phyloP scores from a whole-genome alignment of 768 basidiomycete genomes.

The Psilocybe azurescens region DNA sequence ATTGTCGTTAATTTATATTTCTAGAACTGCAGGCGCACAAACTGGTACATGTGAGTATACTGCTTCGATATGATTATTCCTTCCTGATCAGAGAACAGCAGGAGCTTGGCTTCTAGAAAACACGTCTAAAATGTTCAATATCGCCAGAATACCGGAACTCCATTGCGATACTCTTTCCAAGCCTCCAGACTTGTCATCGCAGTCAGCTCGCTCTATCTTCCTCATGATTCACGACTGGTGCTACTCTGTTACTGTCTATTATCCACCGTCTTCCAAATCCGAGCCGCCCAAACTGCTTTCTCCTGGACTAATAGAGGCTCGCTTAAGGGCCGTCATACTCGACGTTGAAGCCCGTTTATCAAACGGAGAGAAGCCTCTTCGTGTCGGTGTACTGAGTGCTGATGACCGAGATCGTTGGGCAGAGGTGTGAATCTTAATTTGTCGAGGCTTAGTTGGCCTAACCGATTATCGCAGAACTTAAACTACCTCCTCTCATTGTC shows the following conservation, averaged over 20 bases:
- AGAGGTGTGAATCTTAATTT: conserved; percentile 48
- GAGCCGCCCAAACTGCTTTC: conserved; percentile 34
- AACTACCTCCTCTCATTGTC: conserved; percentile 70
- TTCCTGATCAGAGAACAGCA: conserved; percentile 24
- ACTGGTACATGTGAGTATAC: conserved; percentile 64
- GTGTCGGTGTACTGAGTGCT: conserved; percentile 75
- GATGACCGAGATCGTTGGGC: conserved; percentile 88
- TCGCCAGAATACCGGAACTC: conserved; percentile 73
- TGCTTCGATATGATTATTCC: not conserved
- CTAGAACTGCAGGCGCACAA: conserved; percentile 48
- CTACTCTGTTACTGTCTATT: conserved; percentile 76
- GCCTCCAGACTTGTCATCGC: conserved; percentile 46
- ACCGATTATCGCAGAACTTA: conserved; percentile 62
- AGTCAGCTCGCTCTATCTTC: conserved; percentile 61
- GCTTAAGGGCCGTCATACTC: conserved; percentile 47
- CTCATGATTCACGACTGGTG: conserved; percentile 80
- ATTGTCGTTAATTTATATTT: not conserved
- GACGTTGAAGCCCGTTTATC: conserved; percentile 63
- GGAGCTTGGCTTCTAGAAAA: conserved; percentile 70
- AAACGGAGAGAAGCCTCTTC: conserved; percentile 59
- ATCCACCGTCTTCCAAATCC: conserved; percentile 34
- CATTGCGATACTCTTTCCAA: conserved; percentile 69
- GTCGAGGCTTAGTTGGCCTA: not conserved
- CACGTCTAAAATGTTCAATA: conserved; percentile 73
- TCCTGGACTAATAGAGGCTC: conserved; percentile 46